Evolutionary conservation across 164 flowering plant genomes (phyloP).

Genomic region (Stephania japonica): DNA sequence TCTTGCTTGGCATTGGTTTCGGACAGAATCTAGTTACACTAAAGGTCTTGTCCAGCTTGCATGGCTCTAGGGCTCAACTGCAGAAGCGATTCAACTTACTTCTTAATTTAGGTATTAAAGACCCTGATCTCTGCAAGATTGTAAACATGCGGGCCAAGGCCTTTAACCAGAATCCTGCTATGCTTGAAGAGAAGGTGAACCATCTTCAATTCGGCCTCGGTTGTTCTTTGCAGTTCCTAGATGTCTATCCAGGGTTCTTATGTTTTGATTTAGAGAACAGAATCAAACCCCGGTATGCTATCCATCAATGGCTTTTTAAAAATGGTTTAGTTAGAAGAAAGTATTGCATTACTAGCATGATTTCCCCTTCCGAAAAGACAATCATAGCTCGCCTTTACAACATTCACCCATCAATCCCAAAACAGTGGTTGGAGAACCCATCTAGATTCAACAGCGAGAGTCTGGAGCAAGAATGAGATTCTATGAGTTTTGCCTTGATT

Average conservation of each 20-base stretch:
- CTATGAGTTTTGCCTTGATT: no score
- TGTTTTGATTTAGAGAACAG: constrained; percentile 52
- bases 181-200: constrained; percentile 35
- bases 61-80: constrained; percentile 39
- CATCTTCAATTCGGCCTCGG: constrained; percentile 43
- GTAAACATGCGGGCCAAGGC: constrained; percentile 36
- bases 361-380: constrained; percentile 48
- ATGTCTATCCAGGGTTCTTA: constrained; percentile 49
- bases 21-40: constrained; percentile 49
- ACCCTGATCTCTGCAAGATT: constrained; percentile 44
- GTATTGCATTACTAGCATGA: constrained; percentile 42
- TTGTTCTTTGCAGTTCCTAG: constrained; percentile 33
- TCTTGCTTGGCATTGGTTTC: constrained; percentile 56
- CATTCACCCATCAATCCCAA: constrained; percentile 59
- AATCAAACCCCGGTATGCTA: constrained; percentile 51
- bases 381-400: constrained; percentile 37
- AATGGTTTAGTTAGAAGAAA: constrained; percentile 28
- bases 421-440: constrained; percentile 40
- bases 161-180: constrained; percentile 43
- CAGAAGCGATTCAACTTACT: constrained; percentile 54
- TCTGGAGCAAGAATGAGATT: constrained; percentile 4
- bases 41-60: constrained; percentile 31
- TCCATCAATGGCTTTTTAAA: constrained; percentile 51
- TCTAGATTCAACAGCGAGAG: neutral
- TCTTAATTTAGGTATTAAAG: constrained; percentile 36